A percentile compares a stretch with the other conserved stretches of the same genome.
Evolutionary conservation across 2,329 filamentous ascomycete species (phyloP).

Genomic region (Hypoxylon sp.): DNA sequence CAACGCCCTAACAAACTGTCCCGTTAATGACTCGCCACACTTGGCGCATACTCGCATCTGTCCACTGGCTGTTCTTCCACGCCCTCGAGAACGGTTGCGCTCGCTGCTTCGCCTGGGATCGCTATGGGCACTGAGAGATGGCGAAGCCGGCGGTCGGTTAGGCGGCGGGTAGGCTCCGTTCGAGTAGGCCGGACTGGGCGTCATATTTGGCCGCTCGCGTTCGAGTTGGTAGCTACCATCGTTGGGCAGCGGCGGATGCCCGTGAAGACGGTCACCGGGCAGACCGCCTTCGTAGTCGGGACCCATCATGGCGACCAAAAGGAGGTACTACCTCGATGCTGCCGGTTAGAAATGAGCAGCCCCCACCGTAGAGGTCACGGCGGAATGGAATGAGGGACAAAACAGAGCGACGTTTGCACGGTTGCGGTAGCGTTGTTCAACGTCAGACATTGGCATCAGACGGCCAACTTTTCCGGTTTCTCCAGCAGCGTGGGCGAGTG

Average conservation of each 20-base stretch:
- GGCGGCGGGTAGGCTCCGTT: slow-evolving; percentile 44
- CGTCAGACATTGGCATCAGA: slow-evolving; percentile 45
- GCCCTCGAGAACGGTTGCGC: slow-evolving; percentile 63
- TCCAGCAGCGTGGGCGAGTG: slow-evolving; percentile 36
- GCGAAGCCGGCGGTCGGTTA: slow-evolving; percentile 47
- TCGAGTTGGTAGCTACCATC: slow-evolving; percentile 45
- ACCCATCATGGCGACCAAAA: slow-evolving; percentile 45
- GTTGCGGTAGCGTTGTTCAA: slow-evolving; percentile 39
- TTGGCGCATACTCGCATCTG: slow-evolving; percentile 79
- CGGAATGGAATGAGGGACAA: slow-evolving; percentile 33
- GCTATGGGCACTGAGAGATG: slow-evolving; percentile 49
- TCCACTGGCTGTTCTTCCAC: slow-evolving; percentile 64
- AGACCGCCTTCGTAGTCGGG: slow-evolving; percentile 48
- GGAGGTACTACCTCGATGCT: slow-evolving; percentile 33
- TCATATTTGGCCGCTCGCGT: slow-evolving; percentile 45
- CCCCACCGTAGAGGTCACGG: slow-evolving; percentile 16
- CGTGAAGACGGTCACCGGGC: slow-evolving; percentile 45
- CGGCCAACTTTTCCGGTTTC: slow-evolving; percentile 28
- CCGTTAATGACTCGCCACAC: slow-evolving; percentile 85
- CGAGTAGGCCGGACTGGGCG: slow-evolving; percentile 44
- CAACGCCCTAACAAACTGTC: slow-evolving; percentile 93
- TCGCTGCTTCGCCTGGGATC: slow-evolving; percentile 64
- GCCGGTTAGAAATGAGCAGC: slow-evolving; percentile 16
- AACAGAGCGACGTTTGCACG: slow-evolving; percentile 35
- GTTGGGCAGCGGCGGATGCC: slow-evolving; percentile 40